Evolutionary conservation across 2,329 filamentous ascomycete genomes (phyloP).

Genomic region (Tolypocladium tundrense): DNA sequence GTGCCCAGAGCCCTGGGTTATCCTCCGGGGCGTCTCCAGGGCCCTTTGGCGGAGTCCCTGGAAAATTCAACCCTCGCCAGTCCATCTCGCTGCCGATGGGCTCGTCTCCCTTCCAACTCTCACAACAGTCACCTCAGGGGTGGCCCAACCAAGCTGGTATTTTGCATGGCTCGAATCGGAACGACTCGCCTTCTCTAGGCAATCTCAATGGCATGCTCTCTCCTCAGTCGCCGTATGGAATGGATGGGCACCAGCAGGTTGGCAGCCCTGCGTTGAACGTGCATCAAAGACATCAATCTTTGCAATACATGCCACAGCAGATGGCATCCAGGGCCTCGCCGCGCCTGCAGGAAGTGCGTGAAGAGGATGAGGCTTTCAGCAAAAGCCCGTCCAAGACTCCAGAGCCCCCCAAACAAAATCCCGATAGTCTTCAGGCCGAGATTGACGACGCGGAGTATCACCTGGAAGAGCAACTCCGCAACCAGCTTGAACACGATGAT

Average conservation of each 20-base stretch:
- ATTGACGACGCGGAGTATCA: constrained; percentile 82
- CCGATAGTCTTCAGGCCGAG: constrained; percentile 72
- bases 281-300: constrained; percentile 48
- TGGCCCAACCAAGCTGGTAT: constrained; percentile 50
- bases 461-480: constrained; percentile 67
- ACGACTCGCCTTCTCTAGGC: constrained; percentile 53
- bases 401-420: constrained; percentile 34
- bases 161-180: constrained; percentile 41
- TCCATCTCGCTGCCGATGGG: constrained; percentile 58
- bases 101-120: constrained; percentile 58
- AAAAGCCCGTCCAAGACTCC: constrained; percentile 46
- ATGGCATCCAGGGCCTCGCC: constrained; percentile 47
- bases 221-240: constrained; percentile 52
- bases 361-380: constrained; percentile 50
- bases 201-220: constrained; percentile 48
- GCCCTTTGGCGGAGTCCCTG: constrained; percentile 50
- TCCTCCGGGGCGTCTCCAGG: constrained; percentile 62
- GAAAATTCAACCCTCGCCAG: constrained; percentile 58
- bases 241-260: constrained; percentile 35
- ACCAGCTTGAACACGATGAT: constrained; percentile 69
- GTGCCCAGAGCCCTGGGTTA: constrained; percentile 52
- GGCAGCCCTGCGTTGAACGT: constrained; percentile 30
- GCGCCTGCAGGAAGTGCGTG: constrained; percentile 61
- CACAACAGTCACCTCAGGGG: constrained; percentile 46
- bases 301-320: constrained; percentile 47